These are phyloP conservation scores for Agaricus blazei DNA, from an alignment of 768 basidiomycete species.

Conservation along the genomic window DNA sequence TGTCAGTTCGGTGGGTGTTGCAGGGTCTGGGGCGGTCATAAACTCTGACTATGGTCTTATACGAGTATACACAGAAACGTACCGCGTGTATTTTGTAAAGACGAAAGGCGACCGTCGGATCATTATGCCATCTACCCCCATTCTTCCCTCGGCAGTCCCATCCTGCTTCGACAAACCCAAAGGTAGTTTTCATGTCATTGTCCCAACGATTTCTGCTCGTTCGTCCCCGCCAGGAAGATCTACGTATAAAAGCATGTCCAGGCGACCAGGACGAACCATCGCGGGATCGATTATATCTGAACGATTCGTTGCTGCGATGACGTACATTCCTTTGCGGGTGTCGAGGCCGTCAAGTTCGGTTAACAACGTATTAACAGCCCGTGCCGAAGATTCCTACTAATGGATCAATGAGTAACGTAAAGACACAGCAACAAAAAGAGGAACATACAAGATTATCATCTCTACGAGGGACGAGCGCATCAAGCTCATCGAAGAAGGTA, in stretches of 20 bases:
- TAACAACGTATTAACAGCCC: conserved; percentile 90
- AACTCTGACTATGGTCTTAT: too few relatives aligned
- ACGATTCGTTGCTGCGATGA: conserved; percentile 91
- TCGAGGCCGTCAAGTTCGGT: conserved; percentile 94
- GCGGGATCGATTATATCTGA: conserved; percentile 98
- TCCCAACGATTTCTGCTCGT: conserved; percentile 79
- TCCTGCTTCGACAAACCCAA: conserved; percentile 28
- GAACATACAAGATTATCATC: conserved; percentile 79
- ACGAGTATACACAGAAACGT: too few relatives aligned
- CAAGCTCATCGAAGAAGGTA: conserved; percentile 93
- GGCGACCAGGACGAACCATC: conserved; percentile 93
- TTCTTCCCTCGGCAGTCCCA: conserved; percentile 8
- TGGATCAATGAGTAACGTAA: background rate
- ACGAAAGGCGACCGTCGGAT: too few relatives aligned
- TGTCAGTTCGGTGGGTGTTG: too few relatives aligned
- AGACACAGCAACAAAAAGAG: background rate
- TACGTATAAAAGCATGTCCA: conserved; percentile 92
- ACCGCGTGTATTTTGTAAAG: too few relatives aligned
- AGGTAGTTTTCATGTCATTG: conserved; percentile 69
- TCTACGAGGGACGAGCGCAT: conserved; percentile 85
- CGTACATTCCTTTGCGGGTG: conserved; percentile 80
- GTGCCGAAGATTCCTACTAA: conserved; percentile 88
- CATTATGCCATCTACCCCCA: too few relatives aligned
- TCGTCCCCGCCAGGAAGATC: conserved; percentile 74
- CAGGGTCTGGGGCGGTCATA: too few relatives aligned